Conservation (phyloP, 768 basidiomycete genomes). For the Hericium rajendrae region DNA sequence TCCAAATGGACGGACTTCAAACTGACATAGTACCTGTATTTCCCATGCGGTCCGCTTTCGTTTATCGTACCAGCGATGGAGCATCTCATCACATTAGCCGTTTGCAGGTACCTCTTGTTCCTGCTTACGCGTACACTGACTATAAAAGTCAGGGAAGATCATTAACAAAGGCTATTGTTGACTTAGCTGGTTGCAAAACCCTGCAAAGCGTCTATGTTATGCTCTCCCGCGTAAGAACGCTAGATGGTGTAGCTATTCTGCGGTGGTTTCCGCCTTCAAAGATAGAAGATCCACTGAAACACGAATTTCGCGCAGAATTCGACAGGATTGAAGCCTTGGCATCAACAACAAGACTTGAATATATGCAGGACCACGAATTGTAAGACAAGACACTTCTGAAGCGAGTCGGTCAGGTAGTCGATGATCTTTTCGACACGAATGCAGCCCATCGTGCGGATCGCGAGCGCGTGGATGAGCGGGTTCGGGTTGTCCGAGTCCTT, state of each 20-base stretch:
- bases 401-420: conserved; percentile 94
- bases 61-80: too few species aligned
- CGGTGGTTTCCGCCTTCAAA: too few species aligned
- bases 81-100: background rate
- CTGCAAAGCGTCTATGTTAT: background rate
- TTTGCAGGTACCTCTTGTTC: background rate
- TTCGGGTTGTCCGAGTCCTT: conserved; percentile 96
- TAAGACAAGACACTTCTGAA: conserved; percentile 89
- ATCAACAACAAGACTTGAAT: background rate
- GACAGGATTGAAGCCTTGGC: background rate
- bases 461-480: conserved; percentile 90
- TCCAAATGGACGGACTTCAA: background rate
- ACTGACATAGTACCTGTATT: background rate
- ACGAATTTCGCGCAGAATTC: background rate
- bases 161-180: background rate
- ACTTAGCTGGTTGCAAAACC: background rate
- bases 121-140: background rate
- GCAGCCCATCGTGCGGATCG: conserved; percentile 97
- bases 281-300: background rate
- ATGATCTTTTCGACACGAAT: conserved; percentile 98
- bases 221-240: too few species aligned
- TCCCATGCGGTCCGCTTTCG: too few species aligned
- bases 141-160: background rate
- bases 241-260: background rate
- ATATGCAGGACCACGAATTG: too few species aligned